Evolutionary conservation across 1,139 yeast species (phyloP), one percentile per base, ranked within the genome.

Genomic region (Yamadazyma atmosphaerica): DNA sequence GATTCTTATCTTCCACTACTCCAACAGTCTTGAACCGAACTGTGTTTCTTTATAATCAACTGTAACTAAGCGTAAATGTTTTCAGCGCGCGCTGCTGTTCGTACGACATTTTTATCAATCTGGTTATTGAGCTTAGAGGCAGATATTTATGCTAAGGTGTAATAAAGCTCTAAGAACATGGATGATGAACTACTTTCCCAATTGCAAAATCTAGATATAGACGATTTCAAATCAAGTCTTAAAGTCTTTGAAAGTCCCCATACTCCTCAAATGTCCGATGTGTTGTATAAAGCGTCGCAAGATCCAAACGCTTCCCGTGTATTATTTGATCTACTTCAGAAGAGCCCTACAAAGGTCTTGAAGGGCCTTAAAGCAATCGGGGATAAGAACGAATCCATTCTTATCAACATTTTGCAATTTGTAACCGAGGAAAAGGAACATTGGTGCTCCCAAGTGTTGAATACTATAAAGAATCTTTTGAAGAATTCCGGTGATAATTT

Each of bases 331-430:
- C 23, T 55, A 2, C 42, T 63, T 15, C 42, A 53, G 3, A 46
- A 55, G 26, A 54, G 60, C 31, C 44, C 52, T 1, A 48, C 38
- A 7, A 40, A 36, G 21, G 57, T 62, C 32, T 26, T 64, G 4
- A 42, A 44, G 24, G 55, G 52, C 0, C 39, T 60, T 4, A 9
- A 46, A 5, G 39, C 36, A 5, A 13, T 60, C 1, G 47, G 44
- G 4, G 68, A 63, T 36, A 13, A 36, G 6, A 43, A 50, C 15
- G 58, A 49, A 1, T 22, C 40, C 4, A 36, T 56, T 7, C 33
- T 55, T 3, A 35, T 51, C 3, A 56, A 54, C 32, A 22, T 48
- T 2, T 34, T 57, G 4, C 40, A 39, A 15, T 33, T 40, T 4
- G 35, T 35, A 14, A 32, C 36, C 2, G 39, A 39, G 7, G 42